Evolutionary conservation across 2,329 filamentous ascomycete genomes (phyloP), one percentile per base, ranked within the genome.

Genomic region (Byssochlamys sp.): DNA sequence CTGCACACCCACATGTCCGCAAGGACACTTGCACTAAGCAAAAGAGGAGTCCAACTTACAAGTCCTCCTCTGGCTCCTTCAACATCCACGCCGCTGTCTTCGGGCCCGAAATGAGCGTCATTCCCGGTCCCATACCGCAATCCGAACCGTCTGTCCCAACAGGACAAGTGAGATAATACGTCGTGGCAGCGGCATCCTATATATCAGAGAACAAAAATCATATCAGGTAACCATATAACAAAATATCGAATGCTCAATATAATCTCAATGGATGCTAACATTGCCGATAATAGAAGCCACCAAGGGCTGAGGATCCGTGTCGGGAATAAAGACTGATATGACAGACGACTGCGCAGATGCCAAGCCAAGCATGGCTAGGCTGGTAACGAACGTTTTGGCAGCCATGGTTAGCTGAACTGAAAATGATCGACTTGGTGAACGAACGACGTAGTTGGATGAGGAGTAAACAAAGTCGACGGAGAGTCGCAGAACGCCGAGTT

Each of bases 101-200:
- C 24, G 64, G 58, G 2, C 59, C 65, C 0, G 62, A 62, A 33
- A 63, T 62, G 26, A 66, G 24, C 3, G 58, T 65, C 14, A 69
- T 33, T 6, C 67, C 67, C 3, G 62, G 63, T 0, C 66, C 67
- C 63, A 69, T 65, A 12, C 67, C 66, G 45, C 67, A 69, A 14
- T 66, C 62, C 3, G 45, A 49, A 52, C 57, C 24, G 52, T 66
- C 61, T 4, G 65, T 66, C 2, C 66, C 62, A 1, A 58, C 55
- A 0, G n/a, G 39, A 45, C 39, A 45, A 19, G 14, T 45, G 39
- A 45, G 39, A n/a, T 7, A 45, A 45, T 45, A 45, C n/a, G 39
- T 45, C 6, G 39, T 45, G n/a, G 39, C 39, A 45, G 39, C 19
- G 39, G 39, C 39, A 45, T 45, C 39, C 39, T 45, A n/a, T 45